Evolutionary conservation across 129 eudicot species (phyloP).

Genomic region (Solidago caesia): DNA sequence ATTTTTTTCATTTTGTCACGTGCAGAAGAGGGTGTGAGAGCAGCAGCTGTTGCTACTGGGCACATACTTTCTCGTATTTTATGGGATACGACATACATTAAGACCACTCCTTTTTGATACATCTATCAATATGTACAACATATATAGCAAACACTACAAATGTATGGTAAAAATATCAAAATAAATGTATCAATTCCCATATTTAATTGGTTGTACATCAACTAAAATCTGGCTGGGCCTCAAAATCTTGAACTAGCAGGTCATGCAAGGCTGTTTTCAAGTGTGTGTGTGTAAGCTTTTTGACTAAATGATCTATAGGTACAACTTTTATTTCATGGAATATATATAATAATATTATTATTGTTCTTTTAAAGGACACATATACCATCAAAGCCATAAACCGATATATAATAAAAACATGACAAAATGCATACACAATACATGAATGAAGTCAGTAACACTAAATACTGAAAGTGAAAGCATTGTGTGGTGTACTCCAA

Average conservation of each 20-base stretch:
- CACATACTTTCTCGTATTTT: too few relatives aligned
- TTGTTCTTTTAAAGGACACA: constrained; percentile 34
- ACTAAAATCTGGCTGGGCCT: neutral
- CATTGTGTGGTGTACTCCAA: constrained; percentile 39
- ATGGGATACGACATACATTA: too few relatives aligned
- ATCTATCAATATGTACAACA: too few relatives aligned
- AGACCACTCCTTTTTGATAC: too few relatives aligned
- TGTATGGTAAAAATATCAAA: too few relatives aligned
- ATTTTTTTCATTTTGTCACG: too few relatives aligned
- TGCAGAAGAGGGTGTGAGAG: too few relatives aligned
- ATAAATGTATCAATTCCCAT: too few relatives aligned
- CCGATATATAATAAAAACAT: constrained; percentile 31
- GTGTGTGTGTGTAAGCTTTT: neutral
- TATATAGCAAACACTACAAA: too few relatives aligned
- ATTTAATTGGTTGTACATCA: too few relatives aligned
- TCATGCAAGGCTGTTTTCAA: constrained; percentile 15
- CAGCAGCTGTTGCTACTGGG: too few relatives aligned
- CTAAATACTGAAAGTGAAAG: constrained; percentile 57
- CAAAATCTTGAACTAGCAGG: constrained; percentile 1
- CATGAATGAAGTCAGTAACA: too few relatives aligned
- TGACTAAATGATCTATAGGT: constrained; percentile 19
- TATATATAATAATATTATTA: constrained; percentile 14
- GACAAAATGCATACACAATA: constrained; percentile 31
- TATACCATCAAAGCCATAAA: constrained; percentile 39
- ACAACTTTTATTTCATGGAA: constrained; percentile 20